These are phyloP conservation scores for Russula ochroleuca DNA, from an alignment of 768 basidiomycete genomes.

Conservation along the genomic window DNA sequence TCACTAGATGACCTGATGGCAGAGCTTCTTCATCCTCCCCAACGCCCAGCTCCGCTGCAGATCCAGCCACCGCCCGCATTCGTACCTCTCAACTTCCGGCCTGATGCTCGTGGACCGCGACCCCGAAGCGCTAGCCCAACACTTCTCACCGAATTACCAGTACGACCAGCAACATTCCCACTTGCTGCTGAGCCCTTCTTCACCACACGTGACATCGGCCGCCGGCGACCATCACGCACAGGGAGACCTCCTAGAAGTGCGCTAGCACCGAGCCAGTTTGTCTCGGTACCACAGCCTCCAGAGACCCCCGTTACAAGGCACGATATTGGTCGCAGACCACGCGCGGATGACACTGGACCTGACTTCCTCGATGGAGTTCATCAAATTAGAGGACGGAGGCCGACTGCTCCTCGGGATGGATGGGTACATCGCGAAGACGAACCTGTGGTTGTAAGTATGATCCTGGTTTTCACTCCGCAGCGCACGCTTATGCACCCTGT, in stretches of 20 bases:
- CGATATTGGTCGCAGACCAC: not conserved
- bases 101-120: constrained; percentile 38
- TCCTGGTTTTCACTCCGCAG: no score
- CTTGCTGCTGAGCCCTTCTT: constrained; percentile 7
- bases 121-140: constrained; percentile 44
- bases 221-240: constrained; percentile 5
- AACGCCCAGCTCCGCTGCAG: constrained; percentile 38
- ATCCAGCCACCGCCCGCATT: constrained; percentile 50
- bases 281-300: not conserved
- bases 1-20: constrained; percentile 58
- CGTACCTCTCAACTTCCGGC: constrained; percentile 52
- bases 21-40: constrained; percentile 51
- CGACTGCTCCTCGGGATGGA: not conserved
- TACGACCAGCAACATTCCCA: constrained; percentile 27
- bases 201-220: constrained; percentile 20
- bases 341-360: not conserved
- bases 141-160: constrained; percentile 31
- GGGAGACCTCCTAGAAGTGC: constrained; percentile 1
- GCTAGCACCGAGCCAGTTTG: not conserved
- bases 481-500: not conserved
- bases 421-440: not conserved
- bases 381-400: not conserved
- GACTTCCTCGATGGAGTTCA: constrained; percentile 1
- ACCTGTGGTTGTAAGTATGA: constrained; percentile 4
- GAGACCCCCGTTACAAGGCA: not conserved